These are phyloP conservation scores for Euphrasia confusa DNA, from an alignment of 257 asterid genomes.

Conservation along the genomic window DNA sequence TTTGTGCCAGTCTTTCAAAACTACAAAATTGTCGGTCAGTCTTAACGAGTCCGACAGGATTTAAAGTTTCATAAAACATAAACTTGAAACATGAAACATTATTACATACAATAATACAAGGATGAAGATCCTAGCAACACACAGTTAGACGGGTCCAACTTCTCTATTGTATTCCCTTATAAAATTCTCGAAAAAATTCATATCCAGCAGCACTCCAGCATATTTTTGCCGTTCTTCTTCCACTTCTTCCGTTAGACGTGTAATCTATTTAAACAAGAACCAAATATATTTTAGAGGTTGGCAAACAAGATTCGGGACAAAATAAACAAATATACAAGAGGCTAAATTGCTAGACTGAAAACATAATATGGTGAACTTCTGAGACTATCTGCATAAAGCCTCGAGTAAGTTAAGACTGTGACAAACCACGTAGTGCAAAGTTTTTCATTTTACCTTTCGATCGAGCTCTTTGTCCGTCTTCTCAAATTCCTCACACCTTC, in stretches of 20 bases:
- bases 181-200: conserved; percentile 38
- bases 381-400: no score
- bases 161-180: conserved; percentile 23
- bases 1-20: no score
- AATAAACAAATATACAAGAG: no score
- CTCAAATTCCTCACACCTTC: conserved; percentile 60
- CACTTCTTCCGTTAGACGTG: conserved; percentile 34
- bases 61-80: no score
- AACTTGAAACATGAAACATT: no score
- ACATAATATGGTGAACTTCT: no score
- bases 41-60: background rate
- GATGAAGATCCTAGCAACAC: background rate
- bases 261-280: conserved; percentile 34
- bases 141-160: conserved; percentile 17
- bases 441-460: conserved; percentile 46
- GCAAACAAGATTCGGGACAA: background rate
- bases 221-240: conserved; percentile 35
- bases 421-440: background rate
- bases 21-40: no score
- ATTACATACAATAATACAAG: conserved; percentile 7
- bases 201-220: conserved; percentile 39
- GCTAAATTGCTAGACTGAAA: no score
- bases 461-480: conserved; percentile 48
- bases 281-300: background rate
- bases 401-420: no score